Conservation (phyloP, 2,329 filamentous ascomycete genomes). For the Macrophomina tecta region DNA sequence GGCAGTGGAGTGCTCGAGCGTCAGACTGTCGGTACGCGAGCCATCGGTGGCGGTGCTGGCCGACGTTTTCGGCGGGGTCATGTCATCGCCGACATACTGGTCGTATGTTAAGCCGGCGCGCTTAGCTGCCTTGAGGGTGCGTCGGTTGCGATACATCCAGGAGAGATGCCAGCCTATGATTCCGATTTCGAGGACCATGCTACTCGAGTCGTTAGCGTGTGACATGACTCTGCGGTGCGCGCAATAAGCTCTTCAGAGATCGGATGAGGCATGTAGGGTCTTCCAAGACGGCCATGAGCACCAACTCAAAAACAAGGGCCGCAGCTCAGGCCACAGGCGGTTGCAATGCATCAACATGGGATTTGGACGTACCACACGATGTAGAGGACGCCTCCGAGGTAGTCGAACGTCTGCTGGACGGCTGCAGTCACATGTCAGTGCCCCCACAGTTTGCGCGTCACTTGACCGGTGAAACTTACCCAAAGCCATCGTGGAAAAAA, state of each 20-base stretch:
- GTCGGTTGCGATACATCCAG: conserved; percentile 63
- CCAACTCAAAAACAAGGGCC: background rate
- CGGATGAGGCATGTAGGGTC: background rate
- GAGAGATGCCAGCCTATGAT: conserved; percentile 66
- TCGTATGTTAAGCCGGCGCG: conserved; percentile 61
- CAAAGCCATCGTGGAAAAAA: conserved; percentile 69
- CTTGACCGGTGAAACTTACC: conserved; percentile 47
- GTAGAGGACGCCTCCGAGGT: conserved; percentile 66
- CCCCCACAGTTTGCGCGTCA: too few species aligned
- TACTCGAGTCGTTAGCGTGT: conserved; percentile 36
- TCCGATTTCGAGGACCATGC: conserved; percentile 63
- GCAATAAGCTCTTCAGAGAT: background rate
- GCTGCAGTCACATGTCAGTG: conserved; percentile 45
- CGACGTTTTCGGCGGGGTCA: conserved; percentile 1
- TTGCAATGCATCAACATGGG: background rate
- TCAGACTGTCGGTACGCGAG: conserved; percentile 11
- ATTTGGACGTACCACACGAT: conserved; percentile 60
- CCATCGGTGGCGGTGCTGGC: background rate
- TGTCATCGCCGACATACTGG: conserved; percentile 47
- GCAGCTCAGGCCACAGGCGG: background rate
- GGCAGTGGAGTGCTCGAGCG: background rate
- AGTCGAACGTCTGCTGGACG: conserved; percentile 66
- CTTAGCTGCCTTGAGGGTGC: conserved; percentile 60
- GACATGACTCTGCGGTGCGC: background rate
- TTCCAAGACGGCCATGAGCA: background rate